Base-by-base conservation (phyloP, 306 rosid species). In the Clitoria ternatea region DNA sequence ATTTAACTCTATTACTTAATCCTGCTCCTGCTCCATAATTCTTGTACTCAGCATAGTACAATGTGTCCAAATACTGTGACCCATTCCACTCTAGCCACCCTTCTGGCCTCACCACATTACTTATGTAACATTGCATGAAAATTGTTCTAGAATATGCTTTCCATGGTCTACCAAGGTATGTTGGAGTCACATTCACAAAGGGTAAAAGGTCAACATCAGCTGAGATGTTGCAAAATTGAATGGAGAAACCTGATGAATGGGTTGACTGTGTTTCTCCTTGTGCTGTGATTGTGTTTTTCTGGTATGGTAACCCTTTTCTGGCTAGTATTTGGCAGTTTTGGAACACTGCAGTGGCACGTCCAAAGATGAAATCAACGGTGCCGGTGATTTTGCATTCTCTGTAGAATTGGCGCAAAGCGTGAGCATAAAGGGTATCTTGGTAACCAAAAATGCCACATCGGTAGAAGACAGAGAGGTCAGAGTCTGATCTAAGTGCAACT, bases 61-160 rank as follows among this genome's bases (percentile, higher is more conserved):
- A 18, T 0, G 96, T 78, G 55, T 81, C 69, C 79, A 89, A 78
- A 18, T 83, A 75, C 42, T 69, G 43, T 13, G 39, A 10, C 0
- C 56, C 90, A 7, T 81, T 73, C 97, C 93, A 89, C 74, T 84
- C 96, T 1, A 87, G 80, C 96, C 96, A 89, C 33, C 96, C 96
- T 73, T 86, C 61, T 5, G 96, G 90, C 60, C 80, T 82, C 7
- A 89, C 11, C 39, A 63, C 77, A 1, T 70, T 67, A 53, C 92
- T 84, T 2, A 89, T 23, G 73, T 74, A 84, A 0, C 80, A 76
- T 12, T 89, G 83, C 90, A 91, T 80, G 57, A 91, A 59, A 13
- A 89, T 6, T 3, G 91, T 80, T 50, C 85, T 26, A 0, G 96
- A 91, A 60, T 69, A 87, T 1, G 13, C 10, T 77, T 89, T 89